These are phyloP conservation scores for Cyberlindnera mycetangii DNA, from an alignment of 805 yeast species.

Conservation along the genomic window DNA sequence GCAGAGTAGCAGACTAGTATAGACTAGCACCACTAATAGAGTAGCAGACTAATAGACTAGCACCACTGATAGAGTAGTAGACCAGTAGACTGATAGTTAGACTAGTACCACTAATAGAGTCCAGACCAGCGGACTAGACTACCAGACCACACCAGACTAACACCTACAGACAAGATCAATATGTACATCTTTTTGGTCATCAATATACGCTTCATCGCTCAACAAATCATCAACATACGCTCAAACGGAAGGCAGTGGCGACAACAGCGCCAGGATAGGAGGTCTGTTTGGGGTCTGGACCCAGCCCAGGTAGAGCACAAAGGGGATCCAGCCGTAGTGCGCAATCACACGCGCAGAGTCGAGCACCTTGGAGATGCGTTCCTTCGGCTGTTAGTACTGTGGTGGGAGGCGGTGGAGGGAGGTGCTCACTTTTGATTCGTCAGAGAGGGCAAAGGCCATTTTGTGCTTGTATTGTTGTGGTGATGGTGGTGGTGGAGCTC, in stretches of 20 bases:
- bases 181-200: too few relatives aligned
- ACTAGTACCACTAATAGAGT: too few relatives aligned
- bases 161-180: too few relatives aligned
- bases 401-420: background rate
- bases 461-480: constrained; percentile 1
- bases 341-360: constrained; percentile 83
- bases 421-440: constrained; percentile 39
- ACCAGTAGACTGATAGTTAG: too few relatives aligned
- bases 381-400: constrained; percentile 46
- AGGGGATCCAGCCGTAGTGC: constrained; percentile 97
- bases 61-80: too few relatives aligned
- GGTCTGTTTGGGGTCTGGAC: constrained; percentile 80
- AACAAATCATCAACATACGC: background rate
- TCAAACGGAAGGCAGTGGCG: constrained; percentile 78
- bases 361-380: constrained; percentile 80
- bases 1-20: too few relatives aligned
- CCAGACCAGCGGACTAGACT: too few relatives aligned
- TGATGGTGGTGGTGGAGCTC: background rate
- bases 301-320: constrained; percentile 90
- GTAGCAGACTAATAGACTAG: too few relatives aligned
- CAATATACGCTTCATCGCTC: too few relatives aligned
- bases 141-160: too few relatives aligned
- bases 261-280: constrained; percentile 66
- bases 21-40: too few relatives aligned
- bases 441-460: constrained; percentile 42